These are phyloP conservation scores for Magnusiomyces paraingens DNA, from an alignment of 1,139 yeast genomes.

Conservation along the genomic window DNA sequence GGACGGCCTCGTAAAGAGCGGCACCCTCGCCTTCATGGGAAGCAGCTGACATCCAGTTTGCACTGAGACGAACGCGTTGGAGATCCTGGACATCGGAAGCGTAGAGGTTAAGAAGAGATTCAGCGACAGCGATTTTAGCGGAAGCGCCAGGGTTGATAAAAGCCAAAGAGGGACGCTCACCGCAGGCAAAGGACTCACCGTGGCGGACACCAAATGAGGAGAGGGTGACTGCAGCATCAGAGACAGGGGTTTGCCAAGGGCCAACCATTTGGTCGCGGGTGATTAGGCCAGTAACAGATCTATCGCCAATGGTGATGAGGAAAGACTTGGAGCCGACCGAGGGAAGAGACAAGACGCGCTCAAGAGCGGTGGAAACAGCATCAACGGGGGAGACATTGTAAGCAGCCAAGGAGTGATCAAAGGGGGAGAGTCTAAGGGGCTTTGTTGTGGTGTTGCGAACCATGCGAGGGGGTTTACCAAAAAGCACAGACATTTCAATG, in stretches of 20 bases:
- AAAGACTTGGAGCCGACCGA: slow-evolving; percentile 94
- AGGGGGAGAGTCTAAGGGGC: slow-evolving; percentile 51
- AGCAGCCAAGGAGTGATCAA: slow-evolving; percentile 34
- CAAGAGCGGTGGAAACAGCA: slow-evolving; percentile 43
- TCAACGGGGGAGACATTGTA: slow-evolving; percentile 16
- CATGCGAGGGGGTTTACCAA: slow-evolving; percentile 97
- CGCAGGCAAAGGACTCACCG: slow-evolving; percentile 98
- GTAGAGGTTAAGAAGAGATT: slow-evolving; percentile 76
- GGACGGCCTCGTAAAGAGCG: slow-evolving; percentile 92
- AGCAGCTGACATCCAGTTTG: slow-evolving; percentile 99
- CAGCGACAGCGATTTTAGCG: slow-evolving; percentile 97
- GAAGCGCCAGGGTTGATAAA: slow-evolving; percentile 88
- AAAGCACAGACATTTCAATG: slow-evolving; percentile 91
- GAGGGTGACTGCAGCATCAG: slow-evolving; percentile 97
- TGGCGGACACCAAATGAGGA: slow-evolving; percentile 80
- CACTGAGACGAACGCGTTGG: slow-evolving; percentile 77
- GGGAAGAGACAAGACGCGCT: slow-evolving; percentile 82
- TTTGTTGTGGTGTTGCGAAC: slow-evolving; percentile 68
- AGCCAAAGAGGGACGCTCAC: slow-evolving; percentile 91
- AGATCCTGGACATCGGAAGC: slow-evolving; percentile 84
- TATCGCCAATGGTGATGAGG: slow-evolving; percentile 94
- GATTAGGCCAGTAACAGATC: slow-evolving; percentile 91
- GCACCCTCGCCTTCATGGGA: slow-evolving; percentile 94
- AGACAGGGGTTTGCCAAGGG: slow-evolving; percentile 99
- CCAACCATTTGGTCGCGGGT: slow-evolving; percentile 99